Percentiles rank a stretch among this genome's conserved stretches.
These are phyloP conservation scores for Byssochlamys sp. DNA, from an alignment of 2,329 filamentous ascomycete genomes.

Conservation along the genomic window DNA sequence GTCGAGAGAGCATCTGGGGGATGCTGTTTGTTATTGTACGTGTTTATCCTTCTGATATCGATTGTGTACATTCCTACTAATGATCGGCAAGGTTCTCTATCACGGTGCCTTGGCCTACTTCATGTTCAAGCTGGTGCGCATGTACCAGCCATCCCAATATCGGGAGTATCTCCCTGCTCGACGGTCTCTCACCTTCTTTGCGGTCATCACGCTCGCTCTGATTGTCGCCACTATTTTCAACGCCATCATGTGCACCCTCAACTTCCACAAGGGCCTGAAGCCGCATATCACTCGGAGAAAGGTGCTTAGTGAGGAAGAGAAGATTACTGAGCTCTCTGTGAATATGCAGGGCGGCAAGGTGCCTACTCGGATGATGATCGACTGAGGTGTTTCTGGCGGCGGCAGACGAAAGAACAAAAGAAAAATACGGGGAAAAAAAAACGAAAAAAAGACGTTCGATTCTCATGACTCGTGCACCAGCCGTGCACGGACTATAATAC, in stretches of 20 bases:
- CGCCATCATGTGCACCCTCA: constrained; percentile 75
- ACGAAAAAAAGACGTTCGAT: neutral
- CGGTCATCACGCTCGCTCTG: constrained; percentile 79
- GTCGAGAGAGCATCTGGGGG: constrained; percentile 68
- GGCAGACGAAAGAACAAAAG: neutral
- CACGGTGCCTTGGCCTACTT: constrained; percentile 88
- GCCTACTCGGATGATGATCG: constrained; percentile 38
- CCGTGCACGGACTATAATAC: neutral
- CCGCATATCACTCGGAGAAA: constrained; percentile 63
- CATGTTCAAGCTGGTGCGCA: constrained; percentile 93
- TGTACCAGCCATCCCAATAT: constrained; percentile 61
- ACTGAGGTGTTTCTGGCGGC: constrained; percentile 17
- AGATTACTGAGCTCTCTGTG: constrained; percentile 33
- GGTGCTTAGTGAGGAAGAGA: constrained; percentile 41
- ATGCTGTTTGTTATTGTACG: constrained; percentile 63
- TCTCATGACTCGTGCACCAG: neutral
- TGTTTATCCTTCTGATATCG: constrained; percentile 16
- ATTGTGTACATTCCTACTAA: constrained; percentile 1
- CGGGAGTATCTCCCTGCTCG: constrained; percentile 65
- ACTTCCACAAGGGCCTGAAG: constrained; percentile 85
- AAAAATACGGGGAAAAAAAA: neutral
- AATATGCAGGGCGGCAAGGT: constrained; percentile 24
- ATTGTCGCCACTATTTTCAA: constrained; percentile 82
- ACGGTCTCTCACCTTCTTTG: constrained; percentile 83
- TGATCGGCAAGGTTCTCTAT: constrained; percentile 54